phyloP scores from a whole-genome alignment of 768 basidiomycete species.

The Tephrocybe rancida region DNA sequence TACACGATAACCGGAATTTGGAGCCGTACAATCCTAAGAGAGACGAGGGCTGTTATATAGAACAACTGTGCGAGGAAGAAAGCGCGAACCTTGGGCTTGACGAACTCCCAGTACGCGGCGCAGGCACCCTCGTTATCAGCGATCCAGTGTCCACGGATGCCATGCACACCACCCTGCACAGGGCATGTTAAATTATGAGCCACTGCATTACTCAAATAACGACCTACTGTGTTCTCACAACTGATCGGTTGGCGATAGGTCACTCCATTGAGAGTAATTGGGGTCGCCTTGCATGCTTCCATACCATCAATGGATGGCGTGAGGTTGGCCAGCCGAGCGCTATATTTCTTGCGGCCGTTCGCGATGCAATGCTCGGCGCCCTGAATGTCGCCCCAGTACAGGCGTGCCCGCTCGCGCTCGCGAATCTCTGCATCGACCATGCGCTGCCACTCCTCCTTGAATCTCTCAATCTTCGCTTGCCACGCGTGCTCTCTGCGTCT shows the following conservation, averaged over 20 bases:
- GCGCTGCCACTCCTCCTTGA: constrained; percentile 8
- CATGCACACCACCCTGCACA: not conserved
- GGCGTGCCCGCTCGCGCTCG: constrained; percentile 11
- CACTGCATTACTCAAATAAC: not conserved
- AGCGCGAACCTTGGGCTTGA: constrained; percentile 7
- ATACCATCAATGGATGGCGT: constrained; percentile 13
- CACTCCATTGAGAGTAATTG: constrained; percentile 16
- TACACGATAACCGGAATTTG: constrained; percentile 10
- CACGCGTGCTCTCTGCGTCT: not conserved
- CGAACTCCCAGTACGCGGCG: constrained; percentile 11
- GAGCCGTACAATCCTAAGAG: constrained; percentile 11
- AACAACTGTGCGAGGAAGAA: not conserved
- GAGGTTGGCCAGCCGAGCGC: constrained; percentile 16
- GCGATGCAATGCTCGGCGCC: constrained; percentile 11
- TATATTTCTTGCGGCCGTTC: constrained; percentile 12
- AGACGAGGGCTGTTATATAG: not conserved
- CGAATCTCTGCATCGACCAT: constrained; percentile 7
- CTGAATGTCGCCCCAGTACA: constrained; percentile 19
- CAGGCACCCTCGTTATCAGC: constrained; percentile 11
- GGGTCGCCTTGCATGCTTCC: constrained; percentile 19
- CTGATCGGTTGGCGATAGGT: constrained; percentile 13
- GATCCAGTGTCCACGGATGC: constrained; percentile 12
- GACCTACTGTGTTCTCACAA: constrained; percentile 17
- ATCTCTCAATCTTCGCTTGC: not conserved
- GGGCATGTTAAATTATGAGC: not conserved